Percentiles rank a stretch among this genome's conserved stretches.
Conservation (phyloP, 805 yeast genomes). For the Starmera dryadoides region DNA sequence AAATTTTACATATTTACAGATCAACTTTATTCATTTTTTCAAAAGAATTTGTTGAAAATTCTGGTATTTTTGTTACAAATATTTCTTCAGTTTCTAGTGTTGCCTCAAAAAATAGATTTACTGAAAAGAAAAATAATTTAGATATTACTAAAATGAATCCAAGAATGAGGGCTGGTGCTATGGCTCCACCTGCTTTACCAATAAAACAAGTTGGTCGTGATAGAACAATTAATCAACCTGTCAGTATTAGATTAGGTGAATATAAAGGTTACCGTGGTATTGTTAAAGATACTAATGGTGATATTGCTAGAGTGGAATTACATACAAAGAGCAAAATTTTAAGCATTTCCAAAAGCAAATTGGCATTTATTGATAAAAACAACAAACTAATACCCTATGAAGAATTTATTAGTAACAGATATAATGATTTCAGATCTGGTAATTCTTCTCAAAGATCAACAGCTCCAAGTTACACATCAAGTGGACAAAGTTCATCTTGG, state of each 20-base stretch:
- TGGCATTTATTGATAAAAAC: slow-evolving; percentile 63
- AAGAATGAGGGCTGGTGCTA: slow-evolving; percentile 39
- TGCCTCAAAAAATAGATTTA: slow-evolving; percentile 72
- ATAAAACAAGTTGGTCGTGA: slow-evolving; percentile 68
- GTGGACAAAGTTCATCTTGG: slow-evolving; percentile 9
- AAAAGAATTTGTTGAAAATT: slow-evolving; percentile 71
- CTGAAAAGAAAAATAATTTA: slow-evolving; percentile 35
- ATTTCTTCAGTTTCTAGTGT: slow-evolving; percentile 74
- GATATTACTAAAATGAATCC: slow-evolving; percentile 90
- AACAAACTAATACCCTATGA: slow-evolving; percentile 73
- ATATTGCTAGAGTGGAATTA: slow-evolving; percentile 84
- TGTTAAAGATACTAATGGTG: slow-evolving; percentile 89
- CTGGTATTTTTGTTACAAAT: slow-evolving; percentile 84
- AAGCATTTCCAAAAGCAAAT: slow-evolving; percentile 71
- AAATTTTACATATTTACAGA: slow-evolving; percentile 79
- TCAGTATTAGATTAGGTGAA: slow-evolving; percentile 81
- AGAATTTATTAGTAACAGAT: slow-evolving; percentile 56
- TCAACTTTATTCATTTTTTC: slow-evolving; percentile 74
- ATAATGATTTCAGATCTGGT: slow-evolving; percentile 13
- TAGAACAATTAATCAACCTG: slow-evolving; percentile 73
- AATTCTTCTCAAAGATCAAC: slow-evolving; percentile 7
- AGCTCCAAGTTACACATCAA: slow-evolving; percentile 1
- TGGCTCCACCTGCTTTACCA: slow-evolving; percentile 57
- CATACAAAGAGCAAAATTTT: slow-evolving; percentile 88
- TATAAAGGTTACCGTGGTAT: slow-evolving; percentile 94